phyloP scores from a whole-genome alignment of 1,139 yeast species.

The Yamadazyma buinensis region DNA sequence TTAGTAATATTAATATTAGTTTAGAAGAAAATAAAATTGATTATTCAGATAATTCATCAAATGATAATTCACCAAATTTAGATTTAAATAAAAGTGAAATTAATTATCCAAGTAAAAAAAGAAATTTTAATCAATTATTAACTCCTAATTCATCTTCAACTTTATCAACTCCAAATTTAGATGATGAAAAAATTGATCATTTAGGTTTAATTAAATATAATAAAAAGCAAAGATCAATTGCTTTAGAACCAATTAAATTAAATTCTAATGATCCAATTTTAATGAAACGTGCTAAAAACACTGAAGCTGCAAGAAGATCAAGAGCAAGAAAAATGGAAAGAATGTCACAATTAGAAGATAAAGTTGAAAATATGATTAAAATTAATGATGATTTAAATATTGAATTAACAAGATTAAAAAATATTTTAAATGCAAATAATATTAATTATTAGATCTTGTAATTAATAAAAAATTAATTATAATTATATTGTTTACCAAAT shows the following conservation, averaged over 20 bases:
- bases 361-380: conserved; percentile 60
- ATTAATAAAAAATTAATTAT: too few species aligned
- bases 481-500: neutral
- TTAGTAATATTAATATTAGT: too few species aligned
- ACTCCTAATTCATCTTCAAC: conserved; percentile 36
- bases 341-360: conserved; percentile 75
- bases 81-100: neutral
- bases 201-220: conserved; percentile 63
- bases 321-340: conserved; percentile 90
- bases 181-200: conserved; percentile 40
- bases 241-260: conserved; percentile 65
- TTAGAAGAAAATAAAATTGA: neutral
- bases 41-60: conserved; percentile 4
- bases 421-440: conserved; percentile 33
- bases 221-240: conserved; percentile 55
- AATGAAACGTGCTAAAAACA: conserved; percentile 87
- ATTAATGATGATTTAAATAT: conserved; percentile 54
- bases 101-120: conserved; percentile 6
- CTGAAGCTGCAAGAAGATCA: conserved; percentile 96
- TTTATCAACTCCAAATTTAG: conserved; percentile 28
- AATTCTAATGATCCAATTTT: conserved; percentile 61
- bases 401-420: conserved; percentile 57
- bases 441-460: conserved; percentile 16
- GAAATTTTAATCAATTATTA: conserved; percentile 20
- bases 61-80: conserved; percentile 3